These are phyloP conservation scores for Colletotrichum zoysiae DNA, from an alignment of 2,329 filamentous ascomycete species.

Conservation along the genomic window DNA sequence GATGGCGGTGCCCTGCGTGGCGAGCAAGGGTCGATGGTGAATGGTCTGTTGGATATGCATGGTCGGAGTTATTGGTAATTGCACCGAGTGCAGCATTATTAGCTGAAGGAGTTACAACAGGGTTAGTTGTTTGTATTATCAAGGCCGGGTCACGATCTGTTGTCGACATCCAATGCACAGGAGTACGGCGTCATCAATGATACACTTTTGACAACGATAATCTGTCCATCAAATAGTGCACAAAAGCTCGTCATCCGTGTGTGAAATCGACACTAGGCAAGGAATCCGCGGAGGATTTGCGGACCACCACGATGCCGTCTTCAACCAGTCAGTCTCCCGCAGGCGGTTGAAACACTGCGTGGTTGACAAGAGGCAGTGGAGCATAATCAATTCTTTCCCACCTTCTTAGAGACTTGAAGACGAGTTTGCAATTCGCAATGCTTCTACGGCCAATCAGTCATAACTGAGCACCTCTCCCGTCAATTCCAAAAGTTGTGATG, in stretches of 20 bases:
- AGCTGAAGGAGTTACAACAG: not conserved
- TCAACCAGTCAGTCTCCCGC: not conserved
- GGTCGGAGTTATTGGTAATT: not conserved
- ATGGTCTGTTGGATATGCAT: not conserved
- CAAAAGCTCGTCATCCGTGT: not conserved
- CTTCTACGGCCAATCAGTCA: not conserved
- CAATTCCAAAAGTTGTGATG: not conserved
- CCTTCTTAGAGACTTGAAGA: not conserved
- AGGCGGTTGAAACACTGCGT: not conserved
- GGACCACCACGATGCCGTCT: not conserved
- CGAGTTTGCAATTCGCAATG: not conserved
- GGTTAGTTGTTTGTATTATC: not conserved
- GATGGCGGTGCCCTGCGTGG: not conserved
- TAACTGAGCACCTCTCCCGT: not conserved
- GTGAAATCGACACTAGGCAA: not conserved
- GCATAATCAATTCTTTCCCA: not conserved
- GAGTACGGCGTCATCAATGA: not conserved
- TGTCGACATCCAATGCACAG: not conserved
- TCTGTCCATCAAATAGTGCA: not conserved
- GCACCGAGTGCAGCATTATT: not conserved
- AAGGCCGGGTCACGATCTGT: not conserved
- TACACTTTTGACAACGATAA: not conserved
- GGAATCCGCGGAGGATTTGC: not conserved
- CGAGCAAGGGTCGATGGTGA: too few species aligned
- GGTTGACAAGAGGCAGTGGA: not conserved